A percentile compares a stretch with the other conserved stretches of the same genome.
Evolutionary conservation across 306 rosid species (phyloP).

Genomic region (Boehmeria nivea): DNA sequence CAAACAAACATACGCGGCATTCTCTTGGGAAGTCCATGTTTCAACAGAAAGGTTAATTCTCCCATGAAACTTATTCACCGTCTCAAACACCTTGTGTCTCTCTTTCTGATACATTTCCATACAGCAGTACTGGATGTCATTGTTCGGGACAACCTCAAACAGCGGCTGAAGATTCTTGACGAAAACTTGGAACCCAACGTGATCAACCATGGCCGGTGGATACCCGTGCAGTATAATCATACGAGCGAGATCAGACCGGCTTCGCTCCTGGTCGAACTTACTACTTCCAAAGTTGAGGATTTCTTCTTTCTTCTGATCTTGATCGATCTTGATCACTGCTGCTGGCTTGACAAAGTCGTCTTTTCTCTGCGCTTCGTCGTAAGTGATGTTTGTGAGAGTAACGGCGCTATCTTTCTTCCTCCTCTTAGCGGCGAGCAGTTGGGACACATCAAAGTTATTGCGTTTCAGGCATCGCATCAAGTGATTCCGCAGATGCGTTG

Average conservation of each 20-base stretch:
- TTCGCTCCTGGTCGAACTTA: conserved; percentile 78
- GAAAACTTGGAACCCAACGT: conserved; percentile 92
- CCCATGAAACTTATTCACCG: conserved; percentile 55
- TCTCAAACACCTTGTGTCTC: conserved; percentile 54
- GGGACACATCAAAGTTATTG: conserved; percentile 86
- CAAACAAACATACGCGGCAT: conserved; percentile 52
- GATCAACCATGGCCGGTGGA: conserved; percentile 75
- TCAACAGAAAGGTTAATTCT: conserved; percentile 80
- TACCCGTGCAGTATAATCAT: conserved; percentile 92
- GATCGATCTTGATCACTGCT: conserved; percentile 64
- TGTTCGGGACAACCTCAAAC: conserved; percentile 70
- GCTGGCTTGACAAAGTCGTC: conserved; percentile 65
- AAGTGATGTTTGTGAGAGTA: conserved; percentile 49
- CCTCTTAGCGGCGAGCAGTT: conserved; percentile 85
- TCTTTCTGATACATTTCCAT: conserved; percentile 67
- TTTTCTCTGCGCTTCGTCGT: conserved; percentile 74
- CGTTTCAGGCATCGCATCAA: conserved; percentile 90
- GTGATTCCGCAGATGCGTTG: conserved; percentile 95
- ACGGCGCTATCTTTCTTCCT: conserved; percentile 68
- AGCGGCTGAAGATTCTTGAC: conserved; percentile 92
- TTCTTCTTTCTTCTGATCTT: conserved; percentile 73
- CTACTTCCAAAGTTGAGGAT: conserved; percentile 50
- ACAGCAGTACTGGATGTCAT: conserved; percentile 56
- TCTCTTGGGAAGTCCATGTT: conserved; percentile 75
- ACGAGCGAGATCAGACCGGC: conserved; percentile 89